Evolutionary conservation across 2,329 filamentous ascomycete species (phyloP).

Genomic region (Penicillium sp.): DNA sequence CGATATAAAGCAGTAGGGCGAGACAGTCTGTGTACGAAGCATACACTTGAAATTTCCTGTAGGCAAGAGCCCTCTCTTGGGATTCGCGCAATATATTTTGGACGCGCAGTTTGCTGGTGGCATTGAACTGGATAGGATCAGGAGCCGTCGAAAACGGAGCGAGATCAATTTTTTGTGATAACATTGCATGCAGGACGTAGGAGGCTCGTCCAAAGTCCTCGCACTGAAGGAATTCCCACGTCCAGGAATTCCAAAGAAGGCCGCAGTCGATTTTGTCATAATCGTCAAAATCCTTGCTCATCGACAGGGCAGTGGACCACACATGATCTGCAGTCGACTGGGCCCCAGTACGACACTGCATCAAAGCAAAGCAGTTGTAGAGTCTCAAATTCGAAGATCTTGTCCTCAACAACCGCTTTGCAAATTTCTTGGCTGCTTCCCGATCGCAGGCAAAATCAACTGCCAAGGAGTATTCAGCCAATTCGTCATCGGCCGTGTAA

Average conservation of each 20-base stretch:
- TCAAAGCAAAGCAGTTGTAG: conserved; percentile 76
- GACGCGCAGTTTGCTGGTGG: conserved; percentile 38
- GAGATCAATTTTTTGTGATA: conserved; percentile 36
- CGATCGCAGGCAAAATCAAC: conserved; percentile 61
- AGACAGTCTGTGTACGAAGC: conserved; percentile 60
- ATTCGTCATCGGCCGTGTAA: conserved; percentile 44
- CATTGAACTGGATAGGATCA: conserved; percentile 20
- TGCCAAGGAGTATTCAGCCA: conserved; percentile 70
- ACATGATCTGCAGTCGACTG: conserved; percentile 61
- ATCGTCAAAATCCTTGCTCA: conserved; percentile 47
- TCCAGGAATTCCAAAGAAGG: conserved; percentile 60
- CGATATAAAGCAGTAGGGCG: conserved; percentile 67
- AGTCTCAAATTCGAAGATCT: conserved; percentile 63
- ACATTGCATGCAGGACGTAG: conserved; percentile 41
- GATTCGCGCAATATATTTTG: conserved; percentile 50
- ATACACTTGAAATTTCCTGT: conserved; percentile 50
- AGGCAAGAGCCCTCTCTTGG: conserved; percentile 57
- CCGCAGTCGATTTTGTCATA: conserved; percentile 38
- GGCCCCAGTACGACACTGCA: conserved; percentile 63
- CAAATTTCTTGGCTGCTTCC: conserved; percentile 62
- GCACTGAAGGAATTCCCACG: conserved; percentile 64
- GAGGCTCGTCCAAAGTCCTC: conserved; percentile 38
- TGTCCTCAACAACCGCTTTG: conserved; percentile 70
- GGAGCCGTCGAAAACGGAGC: conserved; percentile 4
- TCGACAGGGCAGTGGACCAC: conserved; percentile 64